Evolutionary conservation across 441 rosid species (phyloP), one percentile per base, ranked within the genome.

Genomic region (Populus tomentosa): DNA sequence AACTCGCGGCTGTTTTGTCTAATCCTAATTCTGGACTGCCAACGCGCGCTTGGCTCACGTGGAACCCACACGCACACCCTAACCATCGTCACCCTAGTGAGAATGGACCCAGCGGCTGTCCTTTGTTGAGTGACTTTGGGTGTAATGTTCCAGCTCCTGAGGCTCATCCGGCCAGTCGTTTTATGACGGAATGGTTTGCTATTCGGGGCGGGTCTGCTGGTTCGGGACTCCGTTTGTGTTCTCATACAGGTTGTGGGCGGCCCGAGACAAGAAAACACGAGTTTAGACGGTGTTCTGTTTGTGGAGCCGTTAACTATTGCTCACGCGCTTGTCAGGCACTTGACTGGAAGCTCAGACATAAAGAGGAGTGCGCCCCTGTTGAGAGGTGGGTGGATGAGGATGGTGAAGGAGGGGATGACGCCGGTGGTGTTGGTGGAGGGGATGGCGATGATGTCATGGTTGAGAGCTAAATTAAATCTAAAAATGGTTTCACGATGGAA

Each of bases 311-410:
- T 66, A 93, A 93, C 81, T 94, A 94, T 70, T 94, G 98, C 20
- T 94, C 98, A 61, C 95, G 98, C 78, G 98, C 97, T 6, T 94
- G 98, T 73, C 98, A 94, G 50, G 97, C 98, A 56, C 90, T 94
- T 7, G 98, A 94, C 71, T 94, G 98, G 98, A 94, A 94, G 80
- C 85, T 90, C 32, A 86, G 97, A 14, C 98, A 94, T 73, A 94
- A 92, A 74, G 90, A 84, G 67, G 92, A 91, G 74, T 94, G 98
- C 73, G 82, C 76, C 7, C 95, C 97, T 28, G 88, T 85, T n/a
- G 94, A 90, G 82, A 86, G 88, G 71, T 87, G 94, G 92, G 78
- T 82, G 2, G 88, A 88, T 6, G 91, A 85, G 40, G 94, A 87
- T 33, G 89, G 86, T 28, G 90, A 77, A 3, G 90, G 68, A 2